These are phyloP conservation scores for Bipolaris gigantea DNA, from an alignment of 2,329 filamentous ascomycete genomes.

Conservation along the genomic window DNA sequence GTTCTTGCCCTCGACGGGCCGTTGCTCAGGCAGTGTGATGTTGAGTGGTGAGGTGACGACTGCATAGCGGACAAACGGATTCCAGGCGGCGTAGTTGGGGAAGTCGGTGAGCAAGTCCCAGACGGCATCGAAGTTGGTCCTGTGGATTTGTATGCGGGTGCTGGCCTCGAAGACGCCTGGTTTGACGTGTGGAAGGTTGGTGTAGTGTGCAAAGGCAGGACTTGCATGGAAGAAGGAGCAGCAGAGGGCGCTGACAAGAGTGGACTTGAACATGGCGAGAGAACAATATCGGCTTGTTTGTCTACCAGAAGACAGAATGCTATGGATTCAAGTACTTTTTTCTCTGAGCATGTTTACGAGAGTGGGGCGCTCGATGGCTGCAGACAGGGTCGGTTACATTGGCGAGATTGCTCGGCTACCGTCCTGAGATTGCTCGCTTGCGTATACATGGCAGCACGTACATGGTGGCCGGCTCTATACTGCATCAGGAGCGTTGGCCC, in stretches of 20 bases:
- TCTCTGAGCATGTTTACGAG: not conserved
- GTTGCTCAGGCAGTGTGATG: constrained; percentile 27
- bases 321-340: not conserved
- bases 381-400: not conserved
- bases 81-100: constrained; percentile 34
- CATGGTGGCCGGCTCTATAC: not conserved
- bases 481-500: not conserved
- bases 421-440: not conserved
- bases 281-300: not conserved
- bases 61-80: constrained; percentile 37
- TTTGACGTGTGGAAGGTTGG: constrained; percentile 31
- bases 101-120: constrained; percentile 37
- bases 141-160: constrained; percentile 30
- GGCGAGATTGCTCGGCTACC: not conserved
- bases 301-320: not conserved
- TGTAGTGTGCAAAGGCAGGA: constrained; percentile 14
- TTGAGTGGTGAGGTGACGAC: constrained; percentile 25
- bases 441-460: not conserved
- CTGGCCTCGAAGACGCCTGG: constrained; percentile 36
- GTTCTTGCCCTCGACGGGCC: constrained; percentile 26
- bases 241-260: not conserved
- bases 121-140: constrained; percentile 21
- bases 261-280: not conserved
- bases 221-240: constrained; percentile 3
- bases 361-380: not conserved